Conservation (phyloP, 371 early-diverging fungal species). For the Vairimorpha apis region DNA sequence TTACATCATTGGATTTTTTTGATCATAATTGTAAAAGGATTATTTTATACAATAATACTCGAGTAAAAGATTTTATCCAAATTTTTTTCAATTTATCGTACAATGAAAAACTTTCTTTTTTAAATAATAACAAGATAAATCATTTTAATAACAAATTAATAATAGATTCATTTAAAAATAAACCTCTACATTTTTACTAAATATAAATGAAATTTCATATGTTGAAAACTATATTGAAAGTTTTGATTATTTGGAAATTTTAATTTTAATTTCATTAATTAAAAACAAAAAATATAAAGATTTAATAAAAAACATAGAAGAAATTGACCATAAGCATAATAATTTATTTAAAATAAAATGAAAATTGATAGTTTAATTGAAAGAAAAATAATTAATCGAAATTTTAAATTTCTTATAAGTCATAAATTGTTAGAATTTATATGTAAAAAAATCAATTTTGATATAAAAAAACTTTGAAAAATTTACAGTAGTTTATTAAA, state of each 20-base stretch:
- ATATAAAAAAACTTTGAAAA: not conserved
- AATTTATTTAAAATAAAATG: not conserved
- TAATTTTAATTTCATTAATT: not conserved
- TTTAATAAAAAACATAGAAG: not conserved
- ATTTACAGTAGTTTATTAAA: too few relatives aligned
- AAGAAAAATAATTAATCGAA: not conserved
- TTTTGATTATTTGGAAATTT: not conserved
- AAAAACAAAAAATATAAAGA: not conserved
- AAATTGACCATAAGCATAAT: not conserved
- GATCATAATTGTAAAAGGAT: not conserved
- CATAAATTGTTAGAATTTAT: not conserved
- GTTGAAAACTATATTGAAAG: not conserved
- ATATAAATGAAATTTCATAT: not conserved
- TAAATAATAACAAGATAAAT: not conserved
- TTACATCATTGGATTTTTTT: not conserved
- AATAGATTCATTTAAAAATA: not conserved
- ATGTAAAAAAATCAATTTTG: not conserved
- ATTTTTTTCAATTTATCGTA: not conserved
- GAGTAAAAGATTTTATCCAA: not conserved
- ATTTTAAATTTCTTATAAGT: not conserved
- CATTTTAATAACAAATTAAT: not conserved
- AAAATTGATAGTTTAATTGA: not conserved
- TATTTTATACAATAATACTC: not conserved
- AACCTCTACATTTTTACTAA: not conserved
- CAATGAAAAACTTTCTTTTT: not conserved